These are phyloP conservation scores for Phascolomyces articulosus DNA, from an alignment of 371 early-diverging fungal species.

Conservation along the genomic window DNA sequence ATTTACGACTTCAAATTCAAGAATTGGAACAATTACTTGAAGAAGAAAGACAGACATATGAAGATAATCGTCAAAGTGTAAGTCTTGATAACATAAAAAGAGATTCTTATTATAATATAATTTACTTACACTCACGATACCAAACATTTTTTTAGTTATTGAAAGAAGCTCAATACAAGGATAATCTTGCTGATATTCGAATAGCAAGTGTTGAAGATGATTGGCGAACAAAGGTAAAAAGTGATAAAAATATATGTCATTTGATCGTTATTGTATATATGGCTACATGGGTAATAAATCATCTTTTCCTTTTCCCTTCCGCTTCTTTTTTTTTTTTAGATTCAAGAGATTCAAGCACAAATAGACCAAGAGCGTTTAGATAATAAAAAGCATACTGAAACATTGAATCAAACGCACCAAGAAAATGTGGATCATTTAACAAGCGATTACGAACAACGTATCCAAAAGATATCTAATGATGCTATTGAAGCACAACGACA, in stretches of 20 bases:
- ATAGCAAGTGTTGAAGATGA: conserved; percentile 48
- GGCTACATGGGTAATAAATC: too few species aligned
- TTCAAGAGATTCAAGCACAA: conserved; percentile 18
- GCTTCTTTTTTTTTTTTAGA: not conserved
- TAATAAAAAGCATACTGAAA: conserved; percentile 10
- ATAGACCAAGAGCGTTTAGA: conserved; percentile 23
- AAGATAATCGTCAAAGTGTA: conserved; percentile 40
- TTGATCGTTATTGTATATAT: too few species aligned
- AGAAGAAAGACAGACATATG: conserved; percentile 39
- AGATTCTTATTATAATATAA: too few species aligned
- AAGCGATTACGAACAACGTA: conserved; percentile 3
- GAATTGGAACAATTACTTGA: conserved; percentile 37
- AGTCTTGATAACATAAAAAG: conserved; percentile 7
- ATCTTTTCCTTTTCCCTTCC: too few species aligned
- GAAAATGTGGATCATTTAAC: conserved; percentile 17
- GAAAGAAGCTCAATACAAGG: conserved; percentile 49
- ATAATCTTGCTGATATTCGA: conserved; percentile 48
- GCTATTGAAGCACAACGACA: not conserved
- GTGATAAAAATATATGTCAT: too few species aligned
- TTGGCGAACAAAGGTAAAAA: conserved; percentile 34
- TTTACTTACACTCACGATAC: too few species aligned
- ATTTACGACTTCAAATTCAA: conserved; percentile 34
- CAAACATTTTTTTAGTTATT: conserved; percentile 29
- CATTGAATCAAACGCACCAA: conserved; percentile 18
- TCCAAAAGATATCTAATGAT: conserved; percentile 6